These are phyloP conservation scores for Phaeoacremonium minimum DNA, from an alignment of 2,329 filamentous ascomycete genomes.

Conservation along the genomic window DNA sequence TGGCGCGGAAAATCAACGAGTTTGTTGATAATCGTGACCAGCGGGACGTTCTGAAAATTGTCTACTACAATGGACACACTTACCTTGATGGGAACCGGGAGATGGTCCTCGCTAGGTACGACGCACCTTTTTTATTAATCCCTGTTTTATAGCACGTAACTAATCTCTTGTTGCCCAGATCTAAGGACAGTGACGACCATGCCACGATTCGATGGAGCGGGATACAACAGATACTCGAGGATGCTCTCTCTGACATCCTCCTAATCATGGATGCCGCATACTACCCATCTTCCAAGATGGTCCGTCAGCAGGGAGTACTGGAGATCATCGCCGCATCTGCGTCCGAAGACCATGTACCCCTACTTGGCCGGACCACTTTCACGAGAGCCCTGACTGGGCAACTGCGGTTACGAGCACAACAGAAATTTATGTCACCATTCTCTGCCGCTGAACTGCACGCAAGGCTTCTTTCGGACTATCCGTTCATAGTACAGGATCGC, in stretches of 20 bases:
- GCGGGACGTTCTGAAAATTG: constrained; percentile 53
- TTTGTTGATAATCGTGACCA: constrained; percentile 50
- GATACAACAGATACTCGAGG: constrained; percentile 52
- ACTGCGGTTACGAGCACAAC: constrained; percentile 40
- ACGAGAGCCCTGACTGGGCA: constrained; percentile 46
- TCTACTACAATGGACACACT: constrained; percentile 54
- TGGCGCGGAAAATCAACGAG: constrained; percentile 44
- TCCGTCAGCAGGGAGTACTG: constrained; percentile 47
- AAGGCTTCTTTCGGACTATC: constrained; percentile 46
- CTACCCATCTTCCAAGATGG: constrained; percentile 48
- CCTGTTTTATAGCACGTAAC: neutral
- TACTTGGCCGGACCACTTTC: constrained; percentile 46
- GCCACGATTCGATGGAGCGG: constrained; percentile 50
- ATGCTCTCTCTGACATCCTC: constrained; percentile 50
- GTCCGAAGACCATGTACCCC: constrained; percentile 44
- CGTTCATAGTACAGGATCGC: constrained; percentile 45
- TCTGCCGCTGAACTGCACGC: constrained; percentile 49
- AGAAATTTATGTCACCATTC: constrained; percentile 35
- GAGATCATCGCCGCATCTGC: constrained; percentile 53
- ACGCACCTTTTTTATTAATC: neutral
- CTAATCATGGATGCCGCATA: constrained; percentile 57
- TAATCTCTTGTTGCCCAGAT: constrained; percentile 30
- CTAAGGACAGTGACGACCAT: constrained; percentile 36
- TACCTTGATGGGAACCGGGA: constrained; percentile 51
- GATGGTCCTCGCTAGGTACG: constrained; percentile 54